Percentiles rank a stretch among this genome's conserved stretches.
These are phyloP conservation scores for Parastagonospora avenae DNA, from an alignment of 2,329 filamentous ascomycete species.

Conservation along the genomic window DNA sequence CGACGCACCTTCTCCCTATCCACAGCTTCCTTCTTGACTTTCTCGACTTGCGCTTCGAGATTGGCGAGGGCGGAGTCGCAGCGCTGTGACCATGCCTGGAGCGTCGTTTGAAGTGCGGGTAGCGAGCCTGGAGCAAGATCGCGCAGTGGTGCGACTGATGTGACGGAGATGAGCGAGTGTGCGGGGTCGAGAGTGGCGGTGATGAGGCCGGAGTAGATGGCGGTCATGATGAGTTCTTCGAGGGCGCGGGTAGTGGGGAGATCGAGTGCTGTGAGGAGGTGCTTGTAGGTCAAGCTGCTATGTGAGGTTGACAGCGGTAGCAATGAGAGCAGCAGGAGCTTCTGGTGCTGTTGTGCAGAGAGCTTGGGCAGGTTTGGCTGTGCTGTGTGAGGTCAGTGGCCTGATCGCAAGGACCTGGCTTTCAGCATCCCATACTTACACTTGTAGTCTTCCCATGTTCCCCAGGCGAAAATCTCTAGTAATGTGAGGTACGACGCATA, in stretches of 20 bases:
- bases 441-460: conserved; percentile 81
- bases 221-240: conserved; percentile 83
- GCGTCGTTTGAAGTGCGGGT: conserved; percentile 67
- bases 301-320: conserved; percentile 77
- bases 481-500: conserved; percentile 69
- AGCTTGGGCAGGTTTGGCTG: conserved; percentile 70
- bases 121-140: conserved; percentile 80
- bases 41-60: conserved; percentile 75
- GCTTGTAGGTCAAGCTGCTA: conserved; percentile 69
- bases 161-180: conserved; percentile 74
- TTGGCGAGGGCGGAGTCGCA: conserved; percentile 75
- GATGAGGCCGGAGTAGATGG: conserved; percentile 85
- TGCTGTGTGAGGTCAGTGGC: conserved; percentile 13
- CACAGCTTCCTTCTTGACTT: conserved; percentile 60
- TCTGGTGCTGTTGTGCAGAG: conserved; percentile 73
- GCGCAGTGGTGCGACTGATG: conserved; percentile 81
- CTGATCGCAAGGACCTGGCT: not conserved
- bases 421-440: conserved; percentile 45
- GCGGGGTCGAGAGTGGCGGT: conserved; percentile 82
- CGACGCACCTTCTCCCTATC: conserved; percentile 49
- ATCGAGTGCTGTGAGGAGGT: conserved; percentile 69
- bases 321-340: conserved; percentile 89
- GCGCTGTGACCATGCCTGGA: conserved; percentile 77
- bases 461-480: conserved; percentile 89
- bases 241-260: conserved; percentile 72